Conservation (phyloP, 495 filamentous ascomycete genomes). For the Parmelia sp. region DNA sequence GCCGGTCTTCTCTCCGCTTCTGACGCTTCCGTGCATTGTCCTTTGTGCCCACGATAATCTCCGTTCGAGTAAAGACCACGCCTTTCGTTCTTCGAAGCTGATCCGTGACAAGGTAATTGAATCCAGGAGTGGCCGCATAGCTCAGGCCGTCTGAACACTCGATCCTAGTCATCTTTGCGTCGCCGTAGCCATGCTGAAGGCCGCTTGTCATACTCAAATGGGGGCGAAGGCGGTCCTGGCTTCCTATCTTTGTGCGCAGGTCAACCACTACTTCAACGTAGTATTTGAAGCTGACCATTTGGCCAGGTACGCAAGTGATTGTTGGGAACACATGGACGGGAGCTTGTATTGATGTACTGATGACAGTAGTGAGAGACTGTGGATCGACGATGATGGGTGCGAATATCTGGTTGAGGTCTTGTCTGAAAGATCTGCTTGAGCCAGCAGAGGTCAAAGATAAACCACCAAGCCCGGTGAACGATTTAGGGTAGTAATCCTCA, state of each 20-base stretch:
- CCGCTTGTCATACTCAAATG: constrained; percentile 50
- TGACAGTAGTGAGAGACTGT: constrained; percentile 61
- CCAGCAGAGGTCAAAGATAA: constrained; percentile 75
- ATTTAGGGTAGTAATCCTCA: constrained; percentile 78
- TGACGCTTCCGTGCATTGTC: constrained; percentile 63
- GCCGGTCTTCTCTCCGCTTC: constrained; percentile 32
- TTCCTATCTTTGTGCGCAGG: constrained; percentile 75
- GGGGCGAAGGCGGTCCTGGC: constrained; percentile 54
- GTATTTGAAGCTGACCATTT: constrained; percentile 91
- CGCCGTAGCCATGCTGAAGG: constrained; percentile 39
- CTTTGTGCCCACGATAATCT: constrained; percentile 79
- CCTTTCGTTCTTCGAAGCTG: constrained; percentile 79
- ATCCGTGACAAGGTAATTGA: constrained; percentile 83
- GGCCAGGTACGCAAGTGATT: constrained; percentile 78
- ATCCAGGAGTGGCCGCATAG: constrained; percentile 43
- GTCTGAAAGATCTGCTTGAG: constrained; percentile 81
- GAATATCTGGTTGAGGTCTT: constrained; percentile 83
- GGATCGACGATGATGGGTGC: constrained; percentile 83
- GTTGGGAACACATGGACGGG: constrained; percentile 91
- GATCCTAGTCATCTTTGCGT: constrained; percentile 39
- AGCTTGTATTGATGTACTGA: constrained; percentile 75
- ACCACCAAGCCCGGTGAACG: constrained; percentile 64
- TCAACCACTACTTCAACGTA: constrained; percentile 89
- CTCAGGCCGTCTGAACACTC: constrained; percentile 38
- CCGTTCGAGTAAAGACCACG: constrained; percentile 73